Evolutionary conservation across 2,329 filamentous ascomycete species (phyloP).

Genomic region (Xylaria sp.): DNA sequence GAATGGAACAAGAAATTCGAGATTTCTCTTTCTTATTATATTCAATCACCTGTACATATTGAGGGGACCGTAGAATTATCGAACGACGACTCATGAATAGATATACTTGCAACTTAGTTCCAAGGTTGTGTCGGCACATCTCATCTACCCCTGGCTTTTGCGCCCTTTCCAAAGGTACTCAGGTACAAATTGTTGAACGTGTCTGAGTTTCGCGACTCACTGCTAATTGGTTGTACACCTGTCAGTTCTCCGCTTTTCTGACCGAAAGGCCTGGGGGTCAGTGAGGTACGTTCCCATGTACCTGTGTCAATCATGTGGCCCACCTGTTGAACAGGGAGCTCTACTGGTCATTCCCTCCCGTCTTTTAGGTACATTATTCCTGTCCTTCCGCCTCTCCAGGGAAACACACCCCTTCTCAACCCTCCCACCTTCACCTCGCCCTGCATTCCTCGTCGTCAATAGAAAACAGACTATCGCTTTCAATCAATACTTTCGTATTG

Average conservation of each 20-base stretch:
- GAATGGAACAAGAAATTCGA: background rate
- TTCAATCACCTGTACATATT: background rate
- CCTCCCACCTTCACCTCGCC: conserved; percentile 40
- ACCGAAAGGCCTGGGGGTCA: conserved; percentile 36
- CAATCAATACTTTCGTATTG: conserved; percentile 6
- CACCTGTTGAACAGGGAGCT: conserved; percentile 36
- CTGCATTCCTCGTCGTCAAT: conserved; percentile 32
- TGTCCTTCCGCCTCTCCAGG: conserved; percentile 39
- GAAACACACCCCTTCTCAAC: conserved; percentile 38
- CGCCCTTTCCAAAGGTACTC: background rate
- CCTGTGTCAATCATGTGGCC: conserved; percentile 43
- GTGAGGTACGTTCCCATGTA: conserved; percentile 19
- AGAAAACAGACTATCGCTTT: conserved; percentile 1
- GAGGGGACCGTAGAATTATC: background rate
- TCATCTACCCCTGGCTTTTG: conserved; percentile 3
- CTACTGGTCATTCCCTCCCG: conserved; percentile 24
- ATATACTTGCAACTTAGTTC: conserved; percentile 1
- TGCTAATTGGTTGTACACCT: conserved; percentile 42
- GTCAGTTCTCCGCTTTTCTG: conserved; percentile 35
- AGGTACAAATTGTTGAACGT: background rate
- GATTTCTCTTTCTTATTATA: background rate
- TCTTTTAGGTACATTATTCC: conserved; percentile 49
- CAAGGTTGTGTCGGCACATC: conserved; percentile 4
- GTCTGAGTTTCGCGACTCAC: conserved; percentile 35
- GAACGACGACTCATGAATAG: background rate